phyloP scores from a whole-genome alignment of 129 eudicot genomes.

The Tanacetum coccineum region DNA sequence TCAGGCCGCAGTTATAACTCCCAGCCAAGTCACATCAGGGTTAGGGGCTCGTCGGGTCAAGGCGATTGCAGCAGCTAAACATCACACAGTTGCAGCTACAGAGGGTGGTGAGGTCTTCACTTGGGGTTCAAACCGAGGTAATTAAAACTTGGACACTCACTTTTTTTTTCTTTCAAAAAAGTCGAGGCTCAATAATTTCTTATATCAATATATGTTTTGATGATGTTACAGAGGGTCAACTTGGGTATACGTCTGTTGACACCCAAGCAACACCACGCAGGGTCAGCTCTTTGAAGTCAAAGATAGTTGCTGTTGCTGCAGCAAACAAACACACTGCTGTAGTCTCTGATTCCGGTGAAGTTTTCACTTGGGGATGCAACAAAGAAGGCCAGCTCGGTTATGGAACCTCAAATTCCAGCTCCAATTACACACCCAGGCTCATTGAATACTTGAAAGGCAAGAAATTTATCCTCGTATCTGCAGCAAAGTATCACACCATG shows the following conservation, averaged over 20 bases:
- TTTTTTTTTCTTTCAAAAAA: background rate
- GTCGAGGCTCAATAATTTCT: background rate
- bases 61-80: constrained; percentile 96
- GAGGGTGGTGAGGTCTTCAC: constrained; percentile 96
- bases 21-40: constrained; percentile 82
- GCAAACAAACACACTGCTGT: constrained; percentile 98
- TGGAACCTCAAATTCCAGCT: constrained; percentile 95
- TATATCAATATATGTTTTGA: constrained; percentile 7
- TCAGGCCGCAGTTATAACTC: constrained; percentile 98
- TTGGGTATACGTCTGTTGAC: constrained; percentile 97
- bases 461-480: constrained; percentile 51
- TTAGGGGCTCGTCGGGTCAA: constrained; percentile 89
- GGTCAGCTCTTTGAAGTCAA: constrained; percentile 78
- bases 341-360: constrained; percentile 88
- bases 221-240: constrained; percentile 91
- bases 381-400: constrained; percentile 99
- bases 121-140: constrained; percentile 99
- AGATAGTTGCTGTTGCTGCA: constrained; percentile 87
- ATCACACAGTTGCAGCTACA: constrained; percentile 93
- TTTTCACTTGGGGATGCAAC: constrained; percentile 99
- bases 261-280: constrained; percentile 97
- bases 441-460: constrained; percentile 91
- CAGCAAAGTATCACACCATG: constrained; percentile 93
- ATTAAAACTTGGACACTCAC: background rate
- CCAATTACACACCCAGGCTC: constrained; percentile 83